Percentiles rank a stretch among this genome's conserved stretches.
These are phyloP conservation scores for Pseudogymnoascus sp. DNA, from an alignment of 2,329 filamentous ascomycete species.

Conservation along the genomic window DNA sequence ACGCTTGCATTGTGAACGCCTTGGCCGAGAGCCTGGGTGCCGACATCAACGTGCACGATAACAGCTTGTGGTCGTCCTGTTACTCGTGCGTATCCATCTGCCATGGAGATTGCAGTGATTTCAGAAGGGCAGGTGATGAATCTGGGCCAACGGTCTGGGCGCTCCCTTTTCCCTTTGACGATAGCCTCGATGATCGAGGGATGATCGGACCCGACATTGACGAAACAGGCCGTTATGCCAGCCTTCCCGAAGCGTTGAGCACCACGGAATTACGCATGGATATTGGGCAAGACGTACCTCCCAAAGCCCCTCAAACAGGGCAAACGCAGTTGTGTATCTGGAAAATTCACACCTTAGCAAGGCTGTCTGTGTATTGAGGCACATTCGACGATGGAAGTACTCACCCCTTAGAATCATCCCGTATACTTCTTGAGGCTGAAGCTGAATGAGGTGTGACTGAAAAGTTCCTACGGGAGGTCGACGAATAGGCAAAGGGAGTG, in stretches of 20 bases:
- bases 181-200: conserved; percentile 76
- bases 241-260: conserved; percentile 28
- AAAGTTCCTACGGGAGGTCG: background rate
- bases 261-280: background rate
- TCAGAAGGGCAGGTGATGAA: conserved; percentile 78
- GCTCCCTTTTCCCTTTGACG: conserved; percentile 65
- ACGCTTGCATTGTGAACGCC: conserved; percentile 74
- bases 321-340: background rate
- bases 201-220: conserved; percentile 65
- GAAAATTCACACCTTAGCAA: background rate
- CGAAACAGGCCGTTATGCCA: conserved; percentile 38
- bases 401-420: background rate
- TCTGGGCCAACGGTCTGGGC: conserved; percentile 55
- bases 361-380: background rate
- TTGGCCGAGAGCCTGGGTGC: conserved; percentile 69
- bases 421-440: background rate
- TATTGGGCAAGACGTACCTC: background rate
- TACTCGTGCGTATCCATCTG: conserved; percentile 69
- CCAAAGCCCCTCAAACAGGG: background rate
- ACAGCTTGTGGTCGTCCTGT: conserved; percentile 69
- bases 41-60: conserved; percentile 75
- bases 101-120: conserved; percentile 82
- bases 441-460: background rate
- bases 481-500: background rate
- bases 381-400: background rate